These are phyloP conservation scores for Juglanconis oblonga DNA, from an alignment of 2,329 filamentous ascomycete genomes.

Conservation along the genomic window DNA sequence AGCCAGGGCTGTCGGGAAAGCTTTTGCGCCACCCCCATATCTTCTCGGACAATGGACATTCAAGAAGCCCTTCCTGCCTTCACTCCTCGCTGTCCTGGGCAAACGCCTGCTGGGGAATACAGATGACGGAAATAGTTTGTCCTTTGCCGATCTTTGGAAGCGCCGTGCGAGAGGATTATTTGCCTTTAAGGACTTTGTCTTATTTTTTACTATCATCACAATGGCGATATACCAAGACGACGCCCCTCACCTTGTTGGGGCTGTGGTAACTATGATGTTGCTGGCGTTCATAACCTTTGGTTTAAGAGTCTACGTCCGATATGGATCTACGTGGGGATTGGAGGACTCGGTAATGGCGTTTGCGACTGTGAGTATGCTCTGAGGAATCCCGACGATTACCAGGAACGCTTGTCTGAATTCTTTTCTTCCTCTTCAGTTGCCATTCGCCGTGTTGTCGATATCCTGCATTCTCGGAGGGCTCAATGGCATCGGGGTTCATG, in stretches of 20 bases:
- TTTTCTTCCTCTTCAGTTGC: neutral
- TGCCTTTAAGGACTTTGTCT: neutral
- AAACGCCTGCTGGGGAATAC: too few relatives aligned
- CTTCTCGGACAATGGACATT: too few relatives aligned
- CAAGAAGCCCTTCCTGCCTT: too few relatives aligned
- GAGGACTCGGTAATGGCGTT: constrained; percentile 15
- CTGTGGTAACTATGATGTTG: constrained; percentile 3
- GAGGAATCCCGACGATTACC: neutral
- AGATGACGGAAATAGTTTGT: too few relatives aligned
- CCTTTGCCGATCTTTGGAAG: neutral
- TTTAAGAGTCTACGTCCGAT: constrained; percentile 10
- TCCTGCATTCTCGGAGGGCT: constrained; percentile 11
- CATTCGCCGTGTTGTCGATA: constrained; percentile 12
- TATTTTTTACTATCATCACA: neutral
- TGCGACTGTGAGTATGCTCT: constrained; percentile 4
- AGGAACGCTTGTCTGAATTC: neutral
- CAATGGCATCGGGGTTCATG: constrained; percentile 12
- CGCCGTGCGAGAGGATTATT: neutral
- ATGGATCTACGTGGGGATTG: constrained; percentile 11
- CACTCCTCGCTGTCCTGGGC: too few relatives aligned
- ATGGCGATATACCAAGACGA: constrained; percentile 16
- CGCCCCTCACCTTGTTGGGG: constrained; percentile 11
- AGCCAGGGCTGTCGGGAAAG: too few relatives aligned
- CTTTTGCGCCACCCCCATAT: too few relatives aligned
- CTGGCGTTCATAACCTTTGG: constrained; percentile 7